Conservation (phyloP, 2,329 filamentous ascomycete species). For the Ascosphaera pollenicola region DNA sequence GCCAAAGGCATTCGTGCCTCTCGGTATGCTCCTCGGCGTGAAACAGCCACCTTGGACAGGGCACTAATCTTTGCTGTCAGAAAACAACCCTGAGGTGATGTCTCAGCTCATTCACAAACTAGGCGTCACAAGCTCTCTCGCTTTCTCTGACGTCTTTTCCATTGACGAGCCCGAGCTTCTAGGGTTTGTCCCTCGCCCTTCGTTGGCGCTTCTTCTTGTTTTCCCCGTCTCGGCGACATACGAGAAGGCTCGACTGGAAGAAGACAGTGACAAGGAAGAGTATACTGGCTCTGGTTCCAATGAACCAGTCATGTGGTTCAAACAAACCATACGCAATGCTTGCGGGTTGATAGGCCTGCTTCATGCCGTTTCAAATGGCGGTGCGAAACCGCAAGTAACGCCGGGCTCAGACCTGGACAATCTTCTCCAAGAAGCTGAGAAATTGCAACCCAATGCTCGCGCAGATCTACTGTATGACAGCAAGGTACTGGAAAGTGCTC, state of each 20-base stretch:
- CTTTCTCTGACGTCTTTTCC: conserved; percentile 79
- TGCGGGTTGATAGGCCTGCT: conserved; percentile 79
- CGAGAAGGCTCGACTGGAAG: conserved; percentile 50
- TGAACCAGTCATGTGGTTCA: conserved; percentile 82
- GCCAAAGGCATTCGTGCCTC: background rate
- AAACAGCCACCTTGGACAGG: background rate
- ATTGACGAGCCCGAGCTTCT: conserved; percentile 71
- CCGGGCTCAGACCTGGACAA: conserved; percentile 22
- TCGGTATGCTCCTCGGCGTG: background rate
- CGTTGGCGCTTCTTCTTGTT: conserved; percentile 71
- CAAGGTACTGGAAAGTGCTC: conserved; percentile 51
- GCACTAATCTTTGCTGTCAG: conserved; percentile 14
- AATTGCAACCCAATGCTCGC: conserved; percentile 42
- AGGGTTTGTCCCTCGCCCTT: conserved; percentile 68
- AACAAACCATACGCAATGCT: conserved; percentile 82
- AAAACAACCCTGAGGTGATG: conserved; percentile 76
- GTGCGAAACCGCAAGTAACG: conserved; percentile 40
- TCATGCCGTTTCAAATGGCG: conserved; percentile 62
- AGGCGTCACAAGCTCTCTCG: conserved; percentile 54
- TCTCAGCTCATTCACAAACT: conserved; percentile 60
- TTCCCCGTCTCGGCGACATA: conserved; percentile 68
- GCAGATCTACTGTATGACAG: conserved; percentile 59
- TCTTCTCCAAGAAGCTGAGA: conserved; percentile 47
- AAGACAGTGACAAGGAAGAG: conserved; percentile 41
- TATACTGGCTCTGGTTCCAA: conserved; percentile 45